These are phyloP conservation scores for Aphanomyces stellatus DNA, from an alignment of 352 stramenopile genomes.

Conservation along the genomic window DNA sequence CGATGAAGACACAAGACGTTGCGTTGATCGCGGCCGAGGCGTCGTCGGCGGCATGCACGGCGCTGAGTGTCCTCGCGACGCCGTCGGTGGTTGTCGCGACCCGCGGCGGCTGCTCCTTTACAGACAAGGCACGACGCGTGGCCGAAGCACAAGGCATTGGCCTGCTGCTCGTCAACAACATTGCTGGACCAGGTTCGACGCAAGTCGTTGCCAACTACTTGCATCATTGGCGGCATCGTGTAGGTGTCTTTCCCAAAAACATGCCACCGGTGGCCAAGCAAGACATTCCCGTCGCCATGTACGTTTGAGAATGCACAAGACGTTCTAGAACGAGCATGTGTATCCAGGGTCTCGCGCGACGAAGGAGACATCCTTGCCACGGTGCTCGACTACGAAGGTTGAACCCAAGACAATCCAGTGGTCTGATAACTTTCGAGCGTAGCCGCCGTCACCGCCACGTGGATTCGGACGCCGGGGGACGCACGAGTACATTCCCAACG, in stretches of 20 bases:
- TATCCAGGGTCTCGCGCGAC: slow-evolving; percentile 43
- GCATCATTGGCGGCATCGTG: neutral
- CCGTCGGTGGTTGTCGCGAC: slow-evolving; percentile 34
- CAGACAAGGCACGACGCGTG: slow-evolving; percentile 50
- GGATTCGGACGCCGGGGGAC: no score
- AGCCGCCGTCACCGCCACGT: no score
- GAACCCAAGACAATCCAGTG: slow-evolving; percentile 22
- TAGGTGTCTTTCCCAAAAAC: slow-evolving; percentile 33
- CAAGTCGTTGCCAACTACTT: neutral
- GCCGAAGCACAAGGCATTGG: slow-evolving; percentile 27
- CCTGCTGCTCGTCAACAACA: slow-evolving; percentile 58
- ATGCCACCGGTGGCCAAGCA: slow-evolving; percentile 27
- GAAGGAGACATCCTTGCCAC: slow-evolving; percentile 55
- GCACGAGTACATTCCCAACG: no score
- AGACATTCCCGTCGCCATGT: slow-evolving; percentile 51
- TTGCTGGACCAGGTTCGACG: slow-evolving; percentile 32
- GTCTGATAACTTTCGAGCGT: no score
- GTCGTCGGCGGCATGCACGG: slow-evolving; percentile 36
- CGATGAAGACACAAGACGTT: slow-evolving; percentile 20
- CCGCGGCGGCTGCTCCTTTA: slow-evolving; percentile 47
- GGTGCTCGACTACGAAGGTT: slow-evolving; percentile 48
- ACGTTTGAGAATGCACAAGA: slow-evolving; percentile 14
- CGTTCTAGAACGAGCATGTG: neutral
- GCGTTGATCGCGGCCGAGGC: slow-evolving; percentile 27
- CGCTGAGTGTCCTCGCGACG: slow-evolving; percentile 4